phyloP scores from a whole-genome alignment of 345 rosid genomes.

The Heritiera fomes region DNA sequence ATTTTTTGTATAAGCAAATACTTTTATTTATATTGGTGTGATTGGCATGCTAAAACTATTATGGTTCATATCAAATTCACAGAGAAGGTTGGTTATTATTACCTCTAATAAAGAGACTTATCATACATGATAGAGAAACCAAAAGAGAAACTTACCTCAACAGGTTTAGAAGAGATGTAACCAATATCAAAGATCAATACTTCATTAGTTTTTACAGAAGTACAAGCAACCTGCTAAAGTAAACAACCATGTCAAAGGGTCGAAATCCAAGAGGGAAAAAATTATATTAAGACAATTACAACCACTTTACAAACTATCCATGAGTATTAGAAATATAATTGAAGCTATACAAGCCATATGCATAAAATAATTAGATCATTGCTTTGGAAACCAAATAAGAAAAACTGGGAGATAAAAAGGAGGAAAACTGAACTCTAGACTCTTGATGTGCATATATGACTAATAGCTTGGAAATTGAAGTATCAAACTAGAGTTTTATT shows the following conservation, averaged over 20 bases:
- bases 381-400: neutral
- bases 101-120: constrained; percentile 11
- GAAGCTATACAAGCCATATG: neutral
- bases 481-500: neutral
- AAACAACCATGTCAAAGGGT: constrained; percentile 9
- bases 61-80: neutral
- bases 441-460: neutral
- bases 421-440: neutral
- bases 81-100: too few species aligned
- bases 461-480: neutral
- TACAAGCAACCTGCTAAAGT: constrained; percentile 66
- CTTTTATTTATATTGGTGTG: neutral
- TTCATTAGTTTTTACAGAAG: constrained; percentile 57
- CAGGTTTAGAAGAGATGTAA: constrained; percentile 71
- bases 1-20: neutral
- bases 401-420: neutral
- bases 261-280: neutral
- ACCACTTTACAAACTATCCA: neutral
- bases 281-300: constrained; percentile 3
- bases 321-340: neutral
- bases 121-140: constrained; percentile 10
- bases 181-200: constrained; percentile 75
- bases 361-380: neutral
- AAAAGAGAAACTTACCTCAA: constrained; percentile 52
- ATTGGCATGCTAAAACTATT: neutral